Evolutionary conservation across 2,329 filamentous ascomycete genomes (phyloP).

Genomic region (Monilinia aucupariae): DNA sequence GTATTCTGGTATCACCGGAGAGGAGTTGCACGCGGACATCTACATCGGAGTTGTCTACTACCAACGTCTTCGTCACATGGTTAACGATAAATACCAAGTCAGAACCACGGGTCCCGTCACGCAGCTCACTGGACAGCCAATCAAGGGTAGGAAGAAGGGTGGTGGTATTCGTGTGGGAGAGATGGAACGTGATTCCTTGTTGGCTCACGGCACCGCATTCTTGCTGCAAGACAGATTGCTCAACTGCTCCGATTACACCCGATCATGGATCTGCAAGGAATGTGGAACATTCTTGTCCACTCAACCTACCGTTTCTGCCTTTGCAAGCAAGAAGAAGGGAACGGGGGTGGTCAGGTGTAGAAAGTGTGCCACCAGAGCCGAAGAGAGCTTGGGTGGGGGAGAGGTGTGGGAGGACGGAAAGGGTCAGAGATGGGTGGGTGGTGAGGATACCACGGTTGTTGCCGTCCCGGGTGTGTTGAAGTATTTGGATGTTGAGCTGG

Average conservation of each 20-base stretch:
- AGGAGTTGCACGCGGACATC: conserved; percentile 90
- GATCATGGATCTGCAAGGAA: conserved; percentile 79
- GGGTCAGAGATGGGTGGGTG: conserved; percentile 78
- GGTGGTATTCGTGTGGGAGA: conserved; percentile 98
- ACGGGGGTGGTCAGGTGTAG: conserved; percentile 71
- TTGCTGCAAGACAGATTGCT: conserved; percentile 90
- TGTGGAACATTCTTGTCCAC: conserved; percentile 91
- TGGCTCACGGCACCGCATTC: conserved; percentile 94
- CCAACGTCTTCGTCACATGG: conserved; percentile 97
- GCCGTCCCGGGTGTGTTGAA: conserved; percentile 89
- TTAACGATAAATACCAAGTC: conserved; percentile 99
- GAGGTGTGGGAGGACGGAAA: conserved; percentile 92
- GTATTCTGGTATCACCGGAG: conserved; percentile 94
- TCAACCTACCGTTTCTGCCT: conserved; percentile 68
- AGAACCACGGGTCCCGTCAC: conserved; percentile 92
- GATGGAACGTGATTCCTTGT: conserved; percentile 94
- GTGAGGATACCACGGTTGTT: conserved; percentile 84
- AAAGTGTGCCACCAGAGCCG: conserved; percentile 55
- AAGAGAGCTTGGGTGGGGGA: conserved; percentile 46
- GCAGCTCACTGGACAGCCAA: conserved; percentile 84
- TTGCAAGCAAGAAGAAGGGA: conserved; percentile 58
- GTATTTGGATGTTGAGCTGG: conserved; percentile 90
- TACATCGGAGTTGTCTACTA: conserved; percentile 98
- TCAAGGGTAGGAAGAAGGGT: conserved; percentile 93
- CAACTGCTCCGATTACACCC: conserved; percentile 93